These are phyloP conservation scores for Cercospora zeina DNA, from an alignment of 2,329 filamentous ascomycete species.

Conservation along the genomic window DNA sequence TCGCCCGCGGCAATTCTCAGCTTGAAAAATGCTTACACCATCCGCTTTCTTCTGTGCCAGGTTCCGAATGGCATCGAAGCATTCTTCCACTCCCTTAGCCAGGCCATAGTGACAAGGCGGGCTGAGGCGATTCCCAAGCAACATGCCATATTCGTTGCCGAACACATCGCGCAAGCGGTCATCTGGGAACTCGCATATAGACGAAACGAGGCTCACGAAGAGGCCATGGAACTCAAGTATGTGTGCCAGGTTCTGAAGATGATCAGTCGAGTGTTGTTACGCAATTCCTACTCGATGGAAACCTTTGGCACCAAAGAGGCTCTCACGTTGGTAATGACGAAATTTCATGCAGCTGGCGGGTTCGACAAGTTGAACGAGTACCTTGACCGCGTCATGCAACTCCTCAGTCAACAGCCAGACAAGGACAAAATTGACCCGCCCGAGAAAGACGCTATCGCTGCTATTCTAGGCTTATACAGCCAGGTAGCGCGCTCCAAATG, in stretches of 20 bases:
- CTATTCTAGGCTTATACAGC: conserved; percentile 79
- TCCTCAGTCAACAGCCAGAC: conserved; percentile 47
- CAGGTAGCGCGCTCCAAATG: conserved; percentile 75
- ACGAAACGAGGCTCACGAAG: conserved; percentile 29
- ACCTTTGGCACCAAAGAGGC: conserved; percentile 36
- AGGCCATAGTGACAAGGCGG: conserved; percentile 73
- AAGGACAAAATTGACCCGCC: conserved; percentile 23
- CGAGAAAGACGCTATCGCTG: conserved; percentile 59
- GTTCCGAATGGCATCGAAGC: conserved; percentile 78
- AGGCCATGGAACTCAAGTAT: conserved; percentile 33
- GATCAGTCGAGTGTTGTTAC: conserved; percentile 32
- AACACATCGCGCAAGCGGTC: conserved; percentile 67
- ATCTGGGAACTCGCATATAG: conserved; percentile 34
- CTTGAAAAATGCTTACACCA: conserved; percentile 74
- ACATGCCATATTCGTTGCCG: conserved; percentile 61
- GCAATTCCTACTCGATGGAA: conserved; percentile 33
- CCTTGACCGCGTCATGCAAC: conserved; percentile 34
- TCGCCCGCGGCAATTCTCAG: conserved; percentile 33
- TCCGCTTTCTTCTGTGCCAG: conserved; percentile 75
- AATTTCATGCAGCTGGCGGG: conserved; percentile 80
- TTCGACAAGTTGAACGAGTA: conserved; percentile 67
- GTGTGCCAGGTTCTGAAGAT: conserved; percentile 29
- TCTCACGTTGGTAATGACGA: conserved; percentile 74
- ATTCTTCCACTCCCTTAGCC: conserved; percentile 83
- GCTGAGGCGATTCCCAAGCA: conserved; percentile 64